phyloP scores from a whole-genome alignment of 495 filamentous ascomycete genomes.

The Daldinia caldariorum region DNA sequence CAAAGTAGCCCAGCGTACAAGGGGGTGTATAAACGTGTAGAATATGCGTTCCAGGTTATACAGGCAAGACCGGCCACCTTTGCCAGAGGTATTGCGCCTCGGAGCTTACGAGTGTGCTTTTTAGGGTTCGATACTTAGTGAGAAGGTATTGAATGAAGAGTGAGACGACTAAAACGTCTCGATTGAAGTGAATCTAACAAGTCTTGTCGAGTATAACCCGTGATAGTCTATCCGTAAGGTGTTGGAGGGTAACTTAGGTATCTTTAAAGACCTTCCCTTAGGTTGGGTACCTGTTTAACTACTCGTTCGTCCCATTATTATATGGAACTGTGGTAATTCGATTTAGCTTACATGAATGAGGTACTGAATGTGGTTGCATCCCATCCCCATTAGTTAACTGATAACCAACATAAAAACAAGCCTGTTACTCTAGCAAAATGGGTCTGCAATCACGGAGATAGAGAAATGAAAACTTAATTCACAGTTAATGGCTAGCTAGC shows the following conservation, averaged over 20 bases:
- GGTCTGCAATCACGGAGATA: neutral
- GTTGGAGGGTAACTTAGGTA: neutral
- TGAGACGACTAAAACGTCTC: neutral
- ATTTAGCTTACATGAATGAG: too few relatives aligned
- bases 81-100: neutral
- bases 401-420: neutral
- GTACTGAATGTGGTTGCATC: too few relatives aligned
- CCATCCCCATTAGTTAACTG: too few relatives aligned
- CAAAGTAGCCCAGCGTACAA: conserved; percentile 37
- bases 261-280: too few relatives aligned
- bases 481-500: neutral
- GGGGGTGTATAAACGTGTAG: conserved; percentile 41
- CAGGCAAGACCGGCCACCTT: neutral
- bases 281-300: too few relatives aligned
- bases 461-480: neutral
- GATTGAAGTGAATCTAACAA: neutral
- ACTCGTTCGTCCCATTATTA: too few relatives aligned
- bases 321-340: too few relatives aligned
- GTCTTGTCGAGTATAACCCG: neutral
- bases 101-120: conserved; percentile 2
- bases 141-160: conserved; percentile 8
- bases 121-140: conserved; percentile 1
- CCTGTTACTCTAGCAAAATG: neutral
- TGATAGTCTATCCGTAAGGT: neutral
- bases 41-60: conserved; percentile 27